Percentiles rank a stretch among this genome's conserved stretches.
These are phyloP conservation scores for Chaetomium fimeti DNA, from an alignment of 495 filamentous ascomycete species.

Conservation along the genomic window DNA sequence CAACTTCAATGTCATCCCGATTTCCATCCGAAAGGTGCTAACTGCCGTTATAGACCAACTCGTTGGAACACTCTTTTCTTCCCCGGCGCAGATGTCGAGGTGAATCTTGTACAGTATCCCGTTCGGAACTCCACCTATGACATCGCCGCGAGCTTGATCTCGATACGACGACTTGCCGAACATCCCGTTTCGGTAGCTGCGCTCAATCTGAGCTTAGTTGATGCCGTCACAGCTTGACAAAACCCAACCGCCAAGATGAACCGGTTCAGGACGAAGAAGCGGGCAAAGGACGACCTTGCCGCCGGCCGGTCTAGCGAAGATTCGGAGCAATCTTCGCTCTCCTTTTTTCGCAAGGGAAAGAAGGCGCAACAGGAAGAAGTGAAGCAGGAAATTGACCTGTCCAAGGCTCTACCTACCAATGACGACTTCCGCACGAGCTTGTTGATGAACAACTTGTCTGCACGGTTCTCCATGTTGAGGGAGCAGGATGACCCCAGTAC, in stretches of 20 bases:
- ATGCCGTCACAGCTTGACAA: neutral
- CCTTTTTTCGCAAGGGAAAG: conserved; percentile 56
- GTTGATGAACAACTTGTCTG: conserved; percentile 90
- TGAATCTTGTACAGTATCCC: neutral
- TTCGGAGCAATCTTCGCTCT: conserved; percentile 46
- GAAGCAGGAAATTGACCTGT: conserved; percentile 68
- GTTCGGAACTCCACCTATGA: neutral
- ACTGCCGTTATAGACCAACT: neutral
- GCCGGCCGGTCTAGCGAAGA: conserved; percentile 51
- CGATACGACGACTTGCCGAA: neutral
- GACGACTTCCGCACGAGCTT: conserved; percentile 97
- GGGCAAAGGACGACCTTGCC: conserved; percentile 58
- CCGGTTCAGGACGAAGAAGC: conserved; percentile 70
- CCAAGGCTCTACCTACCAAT: conserved; percentile 69
- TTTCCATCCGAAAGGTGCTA: neutral
- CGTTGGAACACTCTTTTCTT: neutral
- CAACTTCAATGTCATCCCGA: neutral
- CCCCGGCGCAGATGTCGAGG: neutral
- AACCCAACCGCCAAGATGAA: conserved; percentile 54
- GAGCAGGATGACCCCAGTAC: conserved; percentile 90
- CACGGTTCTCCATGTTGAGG: conserved; percentile 92
- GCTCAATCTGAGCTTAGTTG: neutral
- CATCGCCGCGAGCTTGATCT: neutral
- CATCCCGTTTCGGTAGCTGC: too few species aligned
- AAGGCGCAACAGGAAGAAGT: conserved; percentile 57